A percentile compares a stretch with the other conserved stretches of the same genome.
These are phyloP conservation scores for Globisporangium rhizosaccharum DNA, from an alignment of 352 stramenopile genomes.

Conservation along the genomic window DNA sequence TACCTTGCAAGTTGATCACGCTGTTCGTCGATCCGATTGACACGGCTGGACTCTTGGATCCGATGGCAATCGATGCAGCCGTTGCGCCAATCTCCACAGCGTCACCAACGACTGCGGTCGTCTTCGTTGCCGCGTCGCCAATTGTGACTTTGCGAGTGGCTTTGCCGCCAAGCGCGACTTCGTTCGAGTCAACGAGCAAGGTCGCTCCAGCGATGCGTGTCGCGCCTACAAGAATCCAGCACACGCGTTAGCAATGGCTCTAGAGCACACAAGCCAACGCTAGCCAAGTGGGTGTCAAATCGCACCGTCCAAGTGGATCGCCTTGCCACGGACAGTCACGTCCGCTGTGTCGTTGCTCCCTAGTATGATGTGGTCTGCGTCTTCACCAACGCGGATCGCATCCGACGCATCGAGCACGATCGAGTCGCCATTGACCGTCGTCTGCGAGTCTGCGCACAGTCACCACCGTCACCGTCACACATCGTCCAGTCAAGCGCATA, in stretches of 20 bases:
- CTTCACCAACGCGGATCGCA: constrained; percentile 5
- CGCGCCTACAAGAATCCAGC: constrained; percentile 10
- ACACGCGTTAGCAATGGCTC: not conserved
- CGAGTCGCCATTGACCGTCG: not conserved
- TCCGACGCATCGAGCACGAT: constrained; percentile 6
- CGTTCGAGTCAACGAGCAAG: constrained; percentile 19
- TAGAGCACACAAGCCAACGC: not conserved
- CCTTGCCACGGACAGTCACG: constrained; percentile 13
- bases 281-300: not conserved
- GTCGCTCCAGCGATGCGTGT: constrained; percentile 20
- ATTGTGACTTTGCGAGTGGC: constrained; percentile 28
- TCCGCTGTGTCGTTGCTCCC: constrained; percentile 13
- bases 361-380: constrained; percentile 8
- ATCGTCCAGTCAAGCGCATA: no score
- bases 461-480: not conserved
- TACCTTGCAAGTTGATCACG: constrained; percentile 28
- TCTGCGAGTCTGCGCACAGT: constrained; percentile 4
- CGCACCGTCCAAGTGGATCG: constrained; percentile 24
- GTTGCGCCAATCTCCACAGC: constrained; percentile 20
- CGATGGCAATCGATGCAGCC: constrained; percentile 25
- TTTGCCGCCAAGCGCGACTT: constrained; percentile 29
- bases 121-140: constrained; percentile 18
- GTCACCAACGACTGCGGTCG: constrained; percentile 13
- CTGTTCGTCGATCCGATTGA: constrained; percentile 28
- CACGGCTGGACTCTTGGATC: constrained; percentile 21